These are phyloP conservation scores for Populus davidiana DNA, from an alignment of 345 rosid genomes.

Conservation along the genomic window DNA sequence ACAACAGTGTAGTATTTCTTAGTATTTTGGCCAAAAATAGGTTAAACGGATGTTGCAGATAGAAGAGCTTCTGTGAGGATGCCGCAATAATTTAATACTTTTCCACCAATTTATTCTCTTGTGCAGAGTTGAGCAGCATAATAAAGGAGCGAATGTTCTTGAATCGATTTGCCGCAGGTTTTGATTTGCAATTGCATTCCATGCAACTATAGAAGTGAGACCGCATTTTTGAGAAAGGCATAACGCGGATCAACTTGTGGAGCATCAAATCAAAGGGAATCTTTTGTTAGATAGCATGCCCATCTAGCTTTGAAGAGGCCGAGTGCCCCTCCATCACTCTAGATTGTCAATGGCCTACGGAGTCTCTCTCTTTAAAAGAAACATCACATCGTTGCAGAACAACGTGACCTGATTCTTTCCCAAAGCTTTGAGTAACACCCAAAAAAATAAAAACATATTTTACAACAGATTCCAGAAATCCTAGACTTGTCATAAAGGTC, in stretches of 20 bases:
- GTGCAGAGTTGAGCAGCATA: neutral
- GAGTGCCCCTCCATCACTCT: neutral
- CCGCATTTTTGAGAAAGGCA: no score
- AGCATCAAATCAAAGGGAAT: neutral
- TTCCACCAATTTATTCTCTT: neutral
- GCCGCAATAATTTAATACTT: no score
- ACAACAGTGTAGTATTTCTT: neutral
- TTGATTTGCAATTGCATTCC: neutral
- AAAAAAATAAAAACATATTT: neutral
- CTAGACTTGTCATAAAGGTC: neutral
- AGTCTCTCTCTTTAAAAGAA: neutral
- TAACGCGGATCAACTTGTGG: neutral
- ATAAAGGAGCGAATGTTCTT: neutral
- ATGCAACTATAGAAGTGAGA: neutral
- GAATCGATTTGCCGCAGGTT: neutral
- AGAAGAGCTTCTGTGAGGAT: no score
- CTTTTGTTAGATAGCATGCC: neutral
- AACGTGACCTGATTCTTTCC: neutral
- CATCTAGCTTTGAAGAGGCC: neutral
- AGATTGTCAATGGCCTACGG: neutral
- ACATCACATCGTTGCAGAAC: neutral
- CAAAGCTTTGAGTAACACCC: no score
- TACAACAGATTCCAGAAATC: neutral
- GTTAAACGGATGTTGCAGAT: neutral
- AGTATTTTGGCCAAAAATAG: neutral